Conservation (phyloP, 2,329 filamentous ascomycete species). For the Sarocladium brachiariae region DNA sequence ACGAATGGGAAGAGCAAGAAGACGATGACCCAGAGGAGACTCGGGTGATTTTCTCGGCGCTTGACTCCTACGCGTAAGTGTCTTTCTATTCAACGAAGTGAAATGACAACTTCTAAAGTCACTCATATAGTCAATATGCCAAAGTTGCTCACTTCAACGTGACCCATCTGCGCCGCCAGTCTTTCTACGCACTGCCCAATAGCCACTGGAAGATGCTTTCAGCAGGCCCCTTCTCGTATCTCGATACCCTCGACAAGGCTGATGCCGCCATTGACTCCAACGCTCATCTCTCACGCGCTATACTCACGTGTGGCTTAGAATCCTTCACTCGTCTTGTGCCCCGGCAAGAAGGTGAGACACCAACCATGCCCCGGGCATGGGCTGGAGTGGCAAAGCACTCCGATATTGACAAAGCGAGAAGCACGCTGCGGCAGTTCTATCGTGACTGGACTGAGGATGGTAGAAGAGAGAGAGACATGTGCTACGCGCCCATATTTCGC, state of each 20-base stretch:
- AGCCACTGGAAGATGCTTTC: slow-evolving; percentile 79
- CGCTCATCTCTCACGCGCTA: slow-evolving; percentile 71
- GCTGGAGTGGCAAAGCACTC: slow-evolving; percentile 60
- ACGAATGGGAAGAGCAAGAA: slow-evolving; percentile 5
- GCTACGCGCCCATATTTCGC: slow-evolving; percentile 66
- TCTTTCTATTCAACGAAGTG: background rate
- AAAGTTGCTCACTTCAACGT: slow-evolving; percentile 81
- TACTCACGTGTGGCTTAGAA: slow-evolving; percentile 61
- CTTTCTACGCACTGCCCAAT: slow-evolving; percentile 85
- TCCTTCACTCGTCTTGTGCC: slow-evolving; percentile 53
- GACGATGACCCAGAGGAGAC: slow-evolving; percentile 67
- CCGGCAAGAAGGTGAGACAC: slow-evolving; percentile 31
- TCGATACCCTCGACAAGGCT: slow-evolving; percentile 69
- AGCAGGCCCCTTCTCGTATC: slow-evolving; percentile 71
- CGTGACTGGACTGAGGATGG: slow-evolving; percentile 89
- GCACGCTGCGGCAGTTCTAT: slow-evolving; percentile 88
- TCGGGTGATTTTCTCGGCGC: slow-evolving; percentile 68
- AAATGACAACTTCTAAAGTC: too few species aligned
- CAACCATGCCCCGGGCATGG: slow-evolving; percentile 55
- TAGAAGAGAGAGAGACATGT: slow-evolving; percentile 62
- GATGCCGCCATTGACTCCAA: slow-evolving; percentile 89
- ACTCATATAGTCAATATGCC: slow-evolving; percentile 64
- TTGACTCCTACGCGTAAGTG: slow-evolving; percentile 85
- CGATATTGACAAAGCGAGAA: slow-evolving; percentile 86
- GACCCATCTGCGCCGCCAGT: slow-evolving; percentile 82